phyloP scores from a whole-genome alignment of 2,329 filamentous ascomycete species.

The Colletotrichum sp. region DNA sequence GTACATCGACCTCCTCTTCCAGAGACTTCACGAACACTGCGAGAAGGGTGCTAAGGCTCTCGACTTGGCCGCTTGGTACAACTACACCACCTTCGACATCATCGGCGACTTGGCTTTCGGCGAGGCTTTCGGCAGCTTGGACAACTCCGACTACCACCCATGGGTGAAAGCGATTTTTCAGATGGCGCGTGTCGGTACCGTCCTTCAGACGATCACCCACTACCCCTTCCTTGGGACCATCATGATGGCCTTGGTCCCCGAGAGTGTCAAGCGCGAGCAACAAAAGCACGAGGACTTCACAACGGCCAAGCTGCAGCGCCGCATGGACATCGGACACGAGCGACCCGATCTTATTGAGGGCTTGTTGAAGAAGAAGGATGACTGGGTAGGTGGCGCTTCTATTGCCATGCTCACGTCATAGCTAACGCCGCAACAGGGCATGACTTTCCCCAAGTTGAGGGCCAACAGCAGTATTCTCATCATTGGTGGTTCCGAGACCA shows the following conservation, averaged over 20 bases:
- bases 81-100: conserved; percentile 33
- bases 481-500: conserved; percentile 38
- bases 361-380: conserved; percentile 22
- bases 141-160: conserved; percentile 26
- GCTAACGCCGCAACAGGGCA: not conserved
- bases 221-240: conserved; percentile 12
- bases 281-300: not conserved
- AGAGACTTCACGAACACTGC: conserved; percentile 36
- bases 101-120: conserved; percentile 35
- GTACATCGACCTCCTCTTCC: conserved; percentile 44
- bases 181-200: conserved; percentile 14
- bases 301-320: conserved; percentile 11
- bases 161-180: conserved; percentile 30
- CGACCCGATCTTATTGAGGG: conserved; percentile 26
- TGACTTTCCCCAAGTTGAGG: conserved; percentile 16
- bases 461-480: conserved; percentile 27
- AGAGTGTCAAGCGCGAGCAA: not conserved
- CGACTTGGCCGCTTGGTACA: conserved; percentile 32
- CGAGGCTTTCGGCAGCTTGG: conserved; percentile 31
- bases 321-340: conserved; percentile 18
- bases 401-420: not conserved
- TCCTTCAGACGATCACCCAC: conserved; percentile 2
- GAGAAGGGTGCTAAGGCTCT: conserved; percentile 4
- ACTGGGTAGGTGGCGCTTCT: not conserved
- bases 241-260: conserved; percentile 10